Percentiles rank a stretch among this genome's conserved stretches.
These are phyloP conservation scores for Bidens hawaiensis DNA, from an alignment of 140 eudicot genomes.

Conservation along the genomic window DNA sequence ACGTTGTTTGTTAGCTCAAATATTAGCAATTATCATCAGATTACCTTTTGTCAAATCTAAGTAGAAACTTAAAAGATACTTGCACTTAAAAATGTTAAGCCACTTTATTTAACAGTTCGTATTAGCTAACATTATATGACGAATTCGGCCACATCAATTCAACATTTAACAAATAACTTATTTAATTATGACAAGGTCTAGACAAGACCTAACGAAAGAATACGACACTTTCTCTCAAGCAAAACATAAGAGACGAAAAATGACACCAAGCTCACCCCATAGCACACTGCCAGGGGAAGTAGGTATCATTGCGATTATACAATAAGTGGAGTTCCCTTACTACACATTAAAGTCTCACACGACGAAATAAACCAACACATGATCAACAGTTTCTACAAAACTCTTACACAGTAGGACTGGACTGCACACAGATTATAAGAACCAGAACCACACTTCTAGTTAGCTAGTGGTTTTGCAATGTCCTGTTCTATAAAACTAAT, in stretches of 20 bases:
- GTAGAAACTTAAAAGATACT: no score
- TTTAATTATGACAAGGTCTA: slow-evolving; percentile 5
- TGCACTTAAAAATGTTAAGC: no score
- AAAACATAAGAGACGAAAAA: not conserved
- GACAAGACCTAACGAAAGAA: slow-evolving; percentile 17
- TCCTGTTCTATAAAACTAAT: not conserved
- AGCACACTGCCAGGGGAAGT: slow-evolving; percentile 12
- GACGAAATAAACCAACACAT: slow-evolving; percentile 19
- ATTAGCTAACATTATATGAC: no score
- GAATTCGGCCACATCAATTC: no score
- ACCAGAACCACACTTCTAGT: slow-evolving; percentile 18
- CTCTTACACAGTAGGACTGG: slow-evolving; percentile 10
- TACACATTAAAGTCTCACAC: slow-evolving; percentile 16
- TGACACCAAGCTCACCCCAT: slow-evolving; percentile 1
- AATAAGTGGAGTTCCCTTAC: slow-evolving; percentile 11
- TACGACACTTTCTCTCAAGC: slow-evolving; percentile 9
- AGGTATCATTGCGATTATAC: slow-evolving; percentile 9
- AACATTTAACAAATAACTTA: no score
- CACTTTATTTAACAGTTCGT: no score
- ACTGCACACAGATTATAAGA: slow-evolving; percentile 2
- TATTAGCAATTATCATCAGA: no score
- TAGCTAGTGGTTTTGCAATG: slow-evolving; percentile 63
- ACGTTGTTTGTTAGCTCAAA: no score
- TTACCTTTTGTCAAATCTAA: no score
- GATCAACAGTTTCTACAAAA: not conserved